Evolutionary conservation across 441 rosid species (phyloP).

Genomic region (Sinapis alba): DNA sequence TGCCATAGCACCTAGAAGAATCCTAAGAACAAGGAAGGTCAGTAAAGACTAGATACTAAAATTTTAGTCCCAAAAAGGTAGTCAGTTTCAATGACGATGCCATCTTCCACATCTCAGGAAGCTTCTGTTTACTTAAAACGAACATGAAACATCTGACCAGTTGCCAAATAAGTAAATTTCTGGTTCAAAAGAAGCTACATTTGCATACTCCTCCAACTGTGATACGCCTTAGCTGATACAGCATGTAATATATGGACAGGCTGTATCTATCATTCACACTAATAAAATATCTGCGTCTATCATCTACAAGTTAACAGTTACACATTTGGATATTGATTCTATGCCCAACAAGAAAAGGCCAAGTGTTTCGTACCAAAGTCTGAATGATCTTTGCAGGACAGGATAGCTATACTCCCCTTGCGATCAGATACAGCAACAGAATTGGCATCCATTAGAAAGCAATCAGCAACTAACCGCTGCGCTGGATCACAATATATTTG

Average conservation of each 20-base stretch:
- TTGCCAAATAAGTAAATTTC: not conserved
- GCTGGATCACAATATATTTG: constrained; percentile 93
- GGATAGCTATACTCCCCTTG: constrained; percentile 89
- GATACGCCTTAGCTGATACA: constrained; percentile 1
- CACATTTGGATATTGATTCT: not conserved
- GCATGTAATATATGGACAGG: constrained; percentile 3
- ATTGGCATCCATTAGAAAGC: constrained; percentile 78
- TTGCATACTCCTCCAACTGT: constrained; percentile 18
- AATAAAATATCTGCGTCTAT: constrained; percentile 5
- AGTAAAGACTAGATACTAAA: constrained; percentile 8
- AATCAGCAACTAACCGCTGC: constrained; percentile 96
- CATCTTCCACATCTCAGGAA: not conserved
- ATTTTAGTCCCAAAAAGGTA: not conserved
- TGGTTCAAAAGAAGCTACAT: not conserved
- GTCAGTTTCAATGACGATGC: constrained; percentile 1
- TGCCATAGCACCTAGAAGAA: constrained; percentile 11
- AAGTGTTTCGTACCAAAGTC: constrained; percentile 55
- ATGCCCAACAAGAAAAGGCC: constrained; percentile 1
- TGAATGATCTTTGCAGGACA: constrained; percentile 73
- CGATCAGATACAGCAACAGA: constrained; percentile 97
- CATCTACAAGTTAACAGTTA: constrained; percentile 18
- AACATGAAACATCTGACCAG: not conserved
- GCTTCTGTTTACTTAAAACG: not conserved
- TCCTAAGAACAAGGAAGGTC: constrained; percentile 9
- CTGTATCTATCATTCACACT: constrained; percentile 16